phyloP scores from a whole-genome alignment of 345 rosid species.

The Camelina neglecta region DNA sequence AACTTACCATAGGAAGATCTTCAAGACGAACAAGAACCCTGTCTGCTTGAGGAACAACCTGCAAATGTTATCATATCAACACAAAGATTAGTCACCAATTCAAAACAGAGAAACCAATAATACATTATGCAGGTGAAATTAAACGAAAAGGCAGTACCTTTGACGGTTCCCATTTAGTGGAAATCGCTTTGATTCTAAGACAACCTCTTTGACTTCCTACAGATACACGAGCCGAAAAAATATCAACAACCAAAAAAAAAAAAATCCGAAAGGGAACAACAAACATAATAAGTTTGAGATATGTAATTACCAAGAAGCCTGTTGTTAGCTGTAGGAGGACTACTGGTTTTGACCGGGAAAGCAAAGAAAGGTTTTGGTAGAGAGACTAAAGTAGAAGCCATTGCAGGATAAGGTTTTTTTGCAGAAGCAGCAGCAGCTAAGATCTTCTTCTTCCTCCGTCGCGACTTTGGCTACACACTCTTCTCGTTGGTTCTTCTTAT shows the following conservation, averaged over 20 bases:
- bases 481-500: constrained; percentile 19
- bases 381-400: constrained; percentile 57
- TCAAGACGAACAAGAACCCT: constrained; percentile 91
- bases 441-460: constrained; percentile 32
- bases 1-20: constrained; percentile 58
- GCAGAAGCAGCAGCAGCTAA: not conserved
- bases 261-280: not conserved
- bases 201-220: constrained; percentile 53
- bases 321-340: constrained; percentile 42
- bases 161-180: constrained; percentile 80
- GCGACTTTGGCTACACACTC: constrained; percentile 2
- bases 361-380: constrained; percentile 52
- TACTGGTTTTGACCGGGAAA: constrained; percentile 38
- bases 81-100: not conserved
- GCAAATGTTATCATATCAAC: constrained; percentile 28
- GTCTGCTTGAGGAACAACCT: constrained; percentile 97
- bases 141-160: constrained; percentile 51
- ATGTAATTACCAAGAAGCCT: constrained; percentile 47
- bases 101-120: not conserved
- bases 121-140: not conserved
- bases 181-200: constrained; percentile 65
- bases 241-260: not conserved
- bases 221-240: not conserved
- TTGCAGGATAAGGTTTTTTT: constrained; percentile 40
- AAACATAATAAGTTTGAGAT: not conserved